Conservation (phyloP, 306 rosid species). For the Glycine tomentella region DNA sequence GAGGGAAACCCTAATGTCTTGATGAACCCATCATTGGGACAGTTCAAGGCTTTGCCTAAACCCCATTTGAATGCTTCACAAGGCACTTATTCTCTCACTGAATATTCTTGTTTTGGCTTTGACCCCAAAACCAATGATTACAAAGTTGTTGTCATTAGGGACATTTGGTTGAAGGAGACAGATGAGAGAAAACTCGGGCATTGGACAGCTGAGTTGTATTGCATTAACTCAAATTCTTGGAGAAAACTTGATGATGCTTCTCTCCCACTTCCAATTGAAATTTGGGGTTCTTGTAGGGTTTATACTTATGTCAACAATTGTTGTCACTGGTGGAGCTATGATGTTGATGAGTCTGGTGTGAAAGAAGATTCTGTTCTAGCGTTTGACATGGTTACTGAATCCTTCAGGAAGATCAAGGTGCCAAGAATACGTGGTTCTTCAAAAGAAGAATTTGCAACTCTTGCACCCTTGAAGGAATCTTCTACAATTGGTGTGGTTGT, state of each 20-base stretch:
- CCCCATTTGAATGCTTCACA: background rate
- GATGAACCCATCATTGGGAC: constrained; percentile 42
- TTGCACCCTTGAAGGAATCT: constrained; percentile 35
- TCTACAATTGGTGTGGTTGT: constrained; percentile 18
- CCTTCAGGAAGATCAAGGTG: constrained; percentile 42
- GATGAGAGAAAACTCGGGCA: constrained; percentile 37
- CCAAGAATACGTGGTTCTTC: constrained; percentile 16
- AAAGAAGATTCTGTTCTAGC: constrained; percentile 34
- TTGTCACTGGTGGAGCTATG: constrained; percentile 45
- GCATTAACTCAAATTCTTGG: constrained; percentile 42
- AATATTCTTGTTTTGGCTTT: constrained; percentile 42
- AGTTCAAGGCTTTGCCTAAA: constrained; percentile 37
- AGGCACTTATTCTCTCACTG: constrained; percentile 22
- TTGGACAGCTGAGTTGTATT: constrained; percentile 40
- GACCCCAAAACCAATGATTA: constrained; percentile 38
- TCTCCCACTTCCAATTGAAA: constrained; percentile 32
- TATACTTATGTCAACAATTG: constrained; percentile 39
- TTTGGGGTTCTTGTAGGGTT: constrained; percentile 36
- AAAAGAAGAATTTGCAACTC: background rate
- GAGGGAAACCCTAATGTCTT: constrained; percentile 45
- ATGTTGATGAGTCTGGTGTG: constrained; percentile 12
- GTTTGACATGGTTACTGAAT: constrained; percentile 42
- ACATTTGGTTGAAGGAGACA: constrained; percentile 37
- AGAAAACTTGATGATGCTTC: constrained; percentile 17
- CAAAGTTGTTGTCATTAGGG: constrained; percentile 39